Conservation (phyloP, 1,284 basidiomycete genomes). For the Takashimella tepidaria region DNA sequence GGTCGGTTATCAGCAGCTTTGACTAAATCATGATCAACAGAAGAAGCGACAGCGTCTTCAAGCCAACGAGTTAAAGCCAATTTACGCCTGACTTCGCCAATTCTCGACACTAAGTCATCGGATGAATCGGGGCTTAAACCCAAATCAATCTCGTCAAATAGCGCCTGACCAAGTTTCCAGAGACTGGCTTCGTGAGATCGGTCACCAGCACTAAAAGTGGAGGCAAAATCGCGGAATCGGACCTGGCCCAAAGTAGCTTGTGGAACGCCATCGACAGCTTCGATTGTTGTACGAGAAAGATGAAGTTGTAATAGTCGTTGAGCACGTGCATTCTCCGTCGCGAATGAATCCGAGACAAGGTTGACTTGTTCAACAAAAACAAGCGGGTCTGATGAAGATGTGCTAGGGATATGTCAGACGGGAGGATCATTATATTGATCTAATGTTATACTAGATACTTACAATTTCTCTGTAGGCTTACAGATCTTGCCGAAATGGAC, state of each 20-base stretch:
- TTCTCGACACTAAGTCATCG: conserved; percentile 52
- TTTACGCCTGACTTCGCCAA: conserved; percentile 63
- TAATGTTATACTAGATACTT: conserved; percentile 28
- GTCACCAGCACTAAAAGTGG: conserved; percentile 68
- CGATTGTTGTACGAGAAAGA: conserved; percentile 67
- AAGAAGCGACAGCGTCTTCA: conserved; percentile 63
- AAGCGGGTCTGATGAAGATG: conserved; percentile 21
- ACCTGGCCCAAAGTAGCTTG: conserved; percentile 58
- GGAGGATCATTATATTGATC: no score
- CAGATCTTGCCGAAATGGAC: conserved; percentile 71
- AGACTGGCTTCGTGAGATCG: conserved; percentile 69
- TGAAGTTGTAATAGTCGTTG: conserved; percentile 74
- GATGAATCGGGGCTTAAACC: conserved; percentile 58
- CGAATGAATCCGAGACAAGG: conserved; percentile 25
- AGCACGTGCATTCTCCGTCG: conserved; percentile 52
- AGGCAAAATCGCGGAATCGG: conserved; percentile 72
- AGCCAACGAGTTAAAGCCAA: conserved; percentile 82
- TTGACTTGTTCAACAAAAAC: conserved; percentile 29
- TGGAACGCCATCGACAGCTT: conserved; percentile 54
- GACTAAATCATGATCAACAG: conserved; percentile 71
- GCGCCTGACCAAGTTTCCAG: conserved; percentile 81
- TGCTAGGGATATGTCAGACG: conserved; percentile 25
- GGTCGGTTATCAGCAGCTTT: conserved; percentile 50
- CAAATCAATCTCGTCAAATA: conserved; percentile 77
- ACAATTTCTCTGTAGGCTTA: conserved; percentile 49